Evolutionary conservation across 441 rosid genomes (phyloP), one percentile per base, ranked within the genome.

Genomic region (Hura crepitans): DNA sequence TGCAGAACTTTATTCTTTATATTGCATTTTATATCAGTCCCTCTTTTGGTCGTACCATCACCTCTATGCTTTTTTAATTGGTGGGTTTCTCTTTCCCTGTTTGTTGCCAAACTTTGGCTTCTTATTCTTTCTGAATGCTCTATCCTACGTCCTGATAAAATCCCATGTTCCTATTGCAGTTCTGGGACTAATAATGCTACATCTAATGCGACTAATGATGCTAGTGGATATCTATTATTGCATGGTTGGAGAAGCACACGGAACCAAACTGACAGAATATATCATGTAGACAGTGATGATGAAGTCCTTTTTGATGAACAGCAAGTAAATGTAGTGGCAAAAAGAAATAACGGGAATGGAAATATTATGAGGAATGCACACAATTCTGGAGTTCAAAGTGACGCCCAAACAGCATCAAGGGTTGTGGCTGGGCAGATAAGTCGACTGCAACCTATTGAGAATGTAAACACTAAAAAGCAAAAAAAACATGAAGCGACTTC

Each of bases 191-290:
- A 35, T 25, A 63, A 65, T 63, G 66, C 23, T 47, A 78, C 77
- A 68, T 61, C 76, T 33, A 31, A 27, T 67, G 78, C 74, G 70
- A 59, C 75, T 56, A 75, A 75, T 76, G 63, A 66, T 80, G 70
- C 74, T 25, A 50, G 53, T 74, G 78, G 78, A 77, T 79, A 78
- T 71, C 67, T 43, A 54, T 46, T 50, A 33, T 47, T 66, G 33
- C 83, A 76, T 73, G 80, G 88, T 45, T 90, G 96, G 96, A 81
- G 89, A 84, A 84, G 86, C 79, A 86, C 81, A 0, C 79, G 45
- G 55, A 73, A 66, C 78, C 73, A 59, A 62, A 53, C 75, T n/a
- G 77, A 70, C 73, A 69, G 61, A 67, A 39, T 20, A 62, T 75
- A 33, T 57, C 67, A 67, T 47, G 64, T 50, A 78, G 77, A 74